A percentile compares a stretch with the other conserved stretches of the same genome.
Evolutionary conservation across 1,284 basidiomycete species (phyloP).

Genomic region (Meira miltonrushii): DNA sequence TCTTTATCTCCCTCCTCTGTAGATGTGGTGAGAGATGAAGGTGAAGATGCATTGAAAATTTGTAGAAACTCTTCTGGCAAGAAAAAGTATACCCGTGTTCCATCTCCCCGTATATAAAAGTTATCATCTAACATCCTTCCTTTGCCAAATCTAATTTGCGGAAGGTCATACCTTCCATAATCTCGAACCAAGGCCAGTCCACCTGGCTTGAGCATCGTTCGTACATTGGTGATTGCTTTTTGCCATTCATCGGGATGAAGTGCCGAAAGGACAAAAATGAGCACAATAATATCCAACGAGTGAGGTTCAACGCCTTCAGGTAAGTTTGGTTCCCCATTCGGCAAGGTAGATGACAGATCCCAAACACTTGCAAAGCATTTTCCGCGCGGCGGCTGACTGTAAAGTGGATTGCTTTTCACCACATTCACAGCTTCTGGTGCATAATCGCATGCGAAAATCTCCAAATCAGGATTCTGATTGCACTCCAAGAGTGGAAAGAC

Average conservation of each 20-base stretch:
- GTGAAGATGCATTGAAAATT: constrained; percentile 39
- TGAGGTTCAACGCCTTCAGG: constrained; percentile 44
- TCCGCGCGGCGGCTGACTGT: constrained; percentile 14
- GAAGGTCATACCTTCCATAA: constrained; percentile 82
- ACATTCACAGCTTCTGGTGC: constrained; percentile 80
- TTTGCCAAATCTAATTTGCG: constrained; percentile 86
- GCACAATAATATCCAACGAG: constrained; percentile 78
- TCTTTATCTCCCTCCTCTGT: constrained; percentile 1
- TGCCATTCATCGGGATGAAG: constrained; percentile 90
- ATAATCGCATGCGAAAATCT: constrained; percentile 81
- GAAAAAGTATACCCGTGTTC: constrained; percentile 63
- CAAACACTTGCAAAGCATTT: constrained; percentile 76
- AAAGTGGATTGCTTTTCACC: constrained; percentile 60
- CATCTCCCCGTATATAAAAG: constrained; percentile 72
- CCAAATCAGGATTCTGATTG: constrained; percentile 75
- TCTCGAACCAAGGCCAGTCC: constrained; percentile 82
- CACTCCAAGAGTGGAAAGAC: constrained; percentile 78
- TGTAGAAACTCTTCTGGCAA: constrained; percentile 35
- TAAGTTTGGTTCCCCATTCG: constrained; percentile 12
- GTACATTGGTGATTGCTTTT: constrained; percentile 76
- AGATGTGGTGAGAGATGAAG: not conserved
- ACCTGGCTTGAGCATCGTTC: constrained; percentile 72
- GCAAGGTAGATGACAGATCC: constrained; percentile 65
- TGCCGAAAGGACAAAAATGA: constrained; percentile 92
- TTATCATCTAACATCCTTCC: constrained; percentile 82